Base-by-base conservation (phyloP, 768 basidiomycete species). In the Lentinula guzmanii region DNA sequence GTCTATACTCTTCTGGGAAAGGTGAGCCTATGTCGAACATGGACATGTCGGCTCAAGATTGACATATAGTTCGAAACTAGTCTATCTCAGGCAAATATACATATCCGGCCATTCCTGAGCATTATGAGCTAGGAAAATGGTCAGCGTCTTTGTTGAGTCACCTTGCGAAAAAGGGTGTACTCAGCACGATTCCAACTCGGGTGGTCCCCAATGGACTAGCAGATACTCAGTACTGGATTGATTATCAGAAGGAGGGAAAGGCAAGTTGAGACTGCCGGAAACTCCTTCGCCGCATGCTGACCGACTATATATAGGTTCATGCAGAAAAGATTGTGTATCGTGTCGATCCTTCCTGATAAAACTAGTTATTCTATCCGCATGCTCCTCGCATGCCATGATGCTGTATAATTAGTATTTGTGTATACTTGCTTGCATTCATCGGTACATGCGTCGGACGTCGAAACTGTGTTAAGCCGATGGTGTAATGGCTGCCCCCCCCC, bases 321-420 rank as follows among this genome's bases (percentile, higher is more conserved):
- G 66, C 58, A 46, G 82, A 75, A 34, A 72, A 82, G 86, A 79
- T 65, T 10, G n/a, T 63, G 80, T 72, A 76, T 82, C 50, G 50
- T 33, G 28, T 33, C 18, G 13, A 13, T 39, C 37, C 37, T 39
- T 39, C 37, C 5, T 39, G 5, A 39, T 28, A 28, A 28, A 28
- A 28, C 28, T 28, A 28, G 28, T 28, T 28, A 28, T 28, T 28
- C 28, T 28, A 28, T 28, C 28, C 28, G 24, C 24, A 28, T 28
- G 28, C 28, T 28, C 28, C 28, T 28, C 0, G 28, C 3, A 28
- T 28, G 28, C 28, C 28, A 28, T 28, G 28, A 28, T 28, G 28
- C 28, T 28, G 28, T 28, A 28, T 28, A 3, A 28, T 0, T 28
- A 28, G 28, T 28, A 28, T 28, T 28, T 28, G 28, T 28, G 28